These are phyloP conservation scores for Rubroboletus pulcherrimus DNA, from an alignment of 768 basidiomycete genomes.

Conservation along the genomic window DNA sequence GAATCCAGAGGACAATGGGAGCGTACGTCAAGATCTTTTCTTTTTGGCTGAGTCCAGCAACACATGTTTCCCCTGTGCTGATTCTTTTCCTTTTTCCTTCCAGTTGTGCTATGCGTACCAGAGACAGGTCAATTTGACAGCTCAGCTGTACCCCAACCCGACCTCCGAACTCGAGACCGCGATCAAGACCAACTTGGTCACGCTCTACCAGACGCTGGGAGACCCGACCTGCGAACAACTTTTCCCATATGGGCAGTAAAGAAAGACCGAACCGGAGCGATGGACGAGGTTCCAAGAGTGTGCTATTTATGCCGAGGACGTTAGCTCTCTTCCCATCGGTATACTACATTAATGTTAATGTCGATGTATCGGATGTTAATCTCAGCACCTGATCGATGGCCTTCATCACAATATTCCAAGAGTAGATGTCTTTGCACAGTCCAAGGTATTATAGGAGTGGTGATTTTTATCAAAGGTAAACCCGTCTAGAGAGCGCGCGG, in stretches of 20 bases:
- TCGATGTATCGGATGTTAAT: not conserved
- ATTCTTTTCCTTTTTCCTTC: not conserved
- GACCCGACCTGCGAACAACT: constrained; percentile 11
- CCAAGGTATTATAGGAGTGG: constrained; percentile 2
- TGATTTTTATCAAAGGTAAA: not conserved
- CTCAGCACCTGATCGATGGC: no score
- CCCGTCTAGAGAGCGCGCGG: not conserved
- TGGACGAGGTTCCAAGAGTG: no score
- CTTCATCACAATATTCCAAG: not conserved
- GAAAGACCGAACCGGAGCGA: not conserved
- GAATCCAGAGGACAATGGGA: constrained; percentile 13
- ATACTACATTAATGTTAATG: not conserved
- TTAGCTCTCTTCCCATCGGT: not conserved
- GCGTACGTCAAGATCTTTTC: constrained; percentile 8
- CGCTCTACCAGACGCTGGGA: constrained; percentile 10
- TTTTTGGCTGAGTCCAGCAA: not conserved
- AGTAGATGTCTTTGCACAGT: not conserved
- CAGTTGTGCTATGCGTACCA: constrained; percentile 22
- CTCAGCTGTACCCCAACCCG: constrained; percentile 21
- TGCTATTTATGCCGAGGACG: not conserved
- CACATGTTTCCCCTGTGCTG: not conserved
- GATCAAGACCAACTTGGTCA: constrained; percentile 22
- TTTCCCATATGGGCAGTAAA: constrained; percentile 16
- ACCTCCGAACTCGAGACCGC: constrained; percentile 15
- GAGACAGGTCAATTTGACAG: constrained; percentile 17